phyloP scores from a whole-genome alignment of 768 basidiomycete genomes.

The Grammothele lineata region DNA sequence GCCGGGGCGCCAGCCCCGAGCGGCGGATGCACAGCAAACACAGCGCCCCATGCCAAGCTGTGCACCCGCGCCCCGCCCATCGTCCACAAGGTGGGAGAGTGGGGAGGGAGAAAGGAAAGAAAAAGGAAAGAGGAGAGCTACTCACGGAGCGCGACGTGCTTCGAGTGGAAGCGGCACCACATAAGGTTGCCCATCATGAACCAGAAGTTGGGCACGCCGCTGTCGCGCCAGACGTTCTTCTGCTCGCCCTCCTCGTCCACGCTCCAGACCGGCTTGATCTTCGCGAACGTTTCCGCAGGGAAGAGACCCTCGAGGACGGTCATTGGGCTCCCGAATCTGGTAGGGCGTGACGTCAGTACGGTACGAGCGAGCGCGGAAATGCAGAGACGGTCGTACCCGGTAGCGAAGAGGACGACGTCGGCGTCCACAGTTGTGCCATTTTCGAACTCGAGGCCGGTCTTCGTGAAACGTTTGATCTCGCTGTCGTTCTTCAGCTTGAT shows the following conservation, averaged over 20 bases:
- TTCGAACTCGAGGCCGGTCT: conserved; percentile 36
- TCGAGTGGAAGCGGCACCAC: conserved; percentile 62
- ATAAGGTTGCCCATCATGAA: conserved; percentile 61
- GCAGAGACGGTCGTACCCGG: conserved; percentile 33
- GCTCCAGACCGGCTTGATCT: conserved; percentile 59
- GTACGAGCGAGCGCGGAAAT: not conserved
- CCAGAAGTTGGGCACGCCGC: conserved; percentile 53
- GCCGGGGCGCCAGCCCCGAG: no score
- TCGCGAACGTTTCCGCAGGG: conserved; percentile 39
- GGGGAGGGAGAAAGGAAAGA: no score
- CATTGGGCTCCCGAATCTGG: conserved; percentile 43
- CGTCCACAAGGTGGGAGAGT: no score
- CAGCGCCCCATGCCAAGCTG: no score
- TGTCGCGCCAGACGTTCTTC: conserved; percentile 43
- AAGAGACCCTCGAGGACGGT: conserved; percentile 39
- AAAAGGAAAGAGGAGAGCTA: conserved; percentile 20
- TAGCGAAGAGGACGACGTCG: conserved; percentile 48
- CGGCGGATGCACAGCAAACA: no score
- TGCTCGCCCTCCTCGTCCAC: conserved; percentile 63
- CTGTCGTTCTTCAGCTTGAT: conserved; percentile 66
- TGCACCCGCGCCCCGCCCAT: no score
- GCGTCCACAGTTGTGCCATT: conserved; percentile 40
- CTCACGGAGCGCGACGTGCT: conserved; percentile 61
- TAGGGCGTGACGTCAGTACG: no score
- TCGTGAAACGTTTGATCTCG: conserved; percentile 31